Evolutionary conservation across 352 stramenopile species (phyloP).

Genomic region (Globisporangium ultimum): DNA sequence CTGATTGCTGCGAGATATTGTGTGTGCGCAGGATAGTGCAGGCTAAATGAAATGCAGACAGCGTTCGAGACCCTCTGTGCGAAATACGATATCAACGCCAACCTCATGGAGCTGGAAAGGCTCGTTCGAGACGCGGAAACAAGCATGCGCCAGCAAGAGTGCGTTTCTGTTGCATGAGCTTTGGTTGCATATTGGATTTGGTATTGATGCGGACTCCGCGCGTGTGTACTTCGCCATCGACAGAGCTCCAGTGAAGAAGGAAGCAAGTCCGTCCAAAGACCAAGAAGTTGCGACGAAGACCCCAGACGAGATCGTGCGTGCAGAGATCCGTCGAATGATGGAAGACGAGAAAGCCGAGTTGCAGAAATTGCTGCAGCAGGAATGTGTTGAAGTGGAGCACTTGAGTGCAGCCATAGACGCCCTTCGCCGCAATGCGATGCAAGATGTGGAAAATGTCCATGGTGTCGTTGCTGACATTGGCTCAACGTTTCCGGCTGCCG

Average conservation of each 20-base stretch:
- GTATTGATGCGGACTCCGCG: no score
- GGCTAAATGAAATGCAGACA: slow-evolving; percentile 6
- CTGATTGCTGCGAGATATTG: neutral
- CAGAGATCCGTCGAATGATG: slow-evolving; percentile 45
- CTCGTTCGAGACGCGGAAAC: slow-evolving; percentile 43
- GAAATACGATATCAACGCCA: slow-evolving; percentile 39
- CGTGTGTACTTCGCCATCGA: no score
- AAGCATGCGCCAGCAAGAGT: slow-evolving; percentile 22
- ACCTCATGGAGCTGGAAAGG: slow-evolving; percentile 48
- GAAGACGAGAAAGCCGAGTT: slow-evolving; percentile 50
- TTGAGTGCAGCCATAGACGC: slow-evolving; percentile 36
- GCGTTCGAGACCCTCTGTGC: slow-evolving; percentile 52
- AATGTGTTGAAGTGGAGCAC: slow-evolving; percentile 41
- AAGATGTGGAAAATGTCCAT: slow-evolving; percentile 44
- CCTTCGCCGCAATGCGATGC: slow-evolving; percentile 37
- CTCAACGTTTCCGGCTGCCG: slow-evolving; percentile 29
- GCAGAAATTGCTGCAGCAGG: slow-evolving; percentile 27
- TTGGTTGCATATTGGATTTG: no score
- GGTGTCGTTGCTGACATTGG: slow-evolving; percentile 29
- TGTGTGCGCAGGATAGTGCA: no score
- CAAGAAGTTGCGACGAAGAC: slow-evolving; percentile 2
- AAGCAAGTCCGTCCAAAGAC: slow-evolving; percentile 9
- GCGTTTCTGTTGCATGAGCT: neutral
- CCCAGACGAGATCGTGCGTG: slow-evolving; percentile 36
- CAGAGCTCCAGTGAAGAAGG: neutral